Evolutionary conservation across 495 filamentous ascomycete genomes (phyloP), one percentile per base, ranked within the genome.

Genomic region (Massariosphaeria phaeospora): DNA sequence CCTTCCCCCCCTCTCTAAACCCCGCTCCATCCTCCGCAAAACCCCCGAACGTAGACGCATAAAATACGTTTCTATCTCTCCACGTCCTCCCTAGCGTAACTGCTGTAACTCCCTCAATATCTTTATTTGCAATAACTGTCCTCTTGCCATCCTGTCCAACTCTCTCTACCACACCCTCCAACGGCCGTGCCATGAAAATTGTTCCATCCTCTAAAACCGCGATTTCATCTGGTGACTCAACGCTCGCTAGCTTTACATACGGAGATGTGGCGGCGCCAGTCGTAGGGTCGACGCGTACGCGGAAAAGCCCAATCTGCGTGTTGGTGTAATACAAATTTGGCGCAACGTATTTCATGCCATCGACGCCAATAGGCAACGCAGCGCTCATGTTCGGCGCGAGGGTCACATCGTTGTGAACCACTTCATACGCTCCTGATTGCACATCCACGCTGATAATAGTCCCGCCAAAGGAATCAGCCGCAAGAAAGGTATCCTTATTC

Each of bases 291-390:
- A 57, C 26, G 2, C 2, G 12, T 3, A 50, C 54, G 1, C 46
- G 54, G 21, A 43, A 34, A 6, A 18, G n/a, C 5, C 30, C 18
- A 5, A 39, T 35, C 5, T 18, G 12, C 6, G 2, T 42, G 21
- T 50, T 57, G 1, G 47, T 51, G 41, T 42, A 57, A 36, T 57
- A 57, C n/a, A 57, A 13, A 17, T 43, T 42, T 5, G 20, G 25
- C 9, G 10, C 30, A 8, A 15, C n/a, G n/a, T 13, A 8, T 13
- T 45, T 49, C 5, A 57, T n/a, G 9, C 54, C 54, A 21, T 57
- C 50, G 17, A 50, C 31, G 27, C 54, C 54, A 36, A 49, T 43
- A 2, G 1, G 1, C 17, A 41, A 3, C 6, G 42, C 5, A 3
- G 20, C 43, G 15, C 11, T 24, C 21, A n/a, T 15, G 26, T 21